Conservation (phyloP, 2,329 filamentous ascomycete species). For the Microcera coccophila region DNA sequence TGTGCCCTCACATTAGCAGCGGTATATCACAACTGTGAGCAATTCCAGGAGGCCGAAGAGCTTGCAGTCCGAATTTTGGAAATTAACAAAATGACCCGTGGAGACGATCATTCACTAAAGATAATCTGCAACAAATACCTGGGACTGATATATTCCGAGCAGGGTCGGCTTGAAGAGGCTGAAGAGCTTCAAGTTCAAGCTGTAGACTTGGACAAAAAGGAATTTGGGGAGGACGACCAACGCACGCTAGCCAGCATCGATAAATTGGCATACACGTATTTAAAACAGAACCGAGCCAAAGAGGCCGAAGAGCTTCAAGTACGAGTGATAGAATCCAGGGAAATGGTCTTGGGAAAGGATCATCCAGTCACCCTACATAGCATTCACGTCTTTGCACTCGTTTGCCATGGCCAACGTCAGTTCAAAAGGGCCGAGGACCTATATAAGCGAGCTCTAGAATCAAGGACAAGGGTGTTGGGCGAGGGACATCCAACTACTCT, state of each 20-base stretch:
- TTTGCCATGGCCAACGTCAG: background rate
- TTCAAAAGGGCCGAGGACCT: background rate
- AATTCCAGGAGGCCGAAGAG: background rate
- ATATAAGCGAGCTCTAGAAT: background rate
- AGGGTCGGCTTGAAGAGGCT: background rate
- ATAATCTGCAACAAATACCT: background rate
- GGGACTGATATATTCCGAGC: background rate
- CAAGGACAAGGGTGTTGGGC: background rate
- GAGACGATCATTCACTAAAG: background rate
- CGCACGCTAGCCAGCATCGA: background rate
- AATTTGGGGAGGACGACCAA: background rate
- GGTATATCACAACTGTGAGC: background rate
- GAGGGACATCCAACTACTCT: background rate
- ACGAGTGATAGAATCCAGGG: background rate
- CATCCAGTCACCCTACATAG: background rate
- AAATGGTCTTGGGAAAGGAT: background rate
- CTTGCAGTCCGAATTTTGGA: background rate
- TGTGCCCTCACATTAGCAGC: slow-evolving; percentile 4
- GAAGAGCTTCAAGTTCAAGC: background rate
- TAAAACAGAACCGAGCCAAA: background rate
- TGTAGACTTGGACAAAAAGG: background rate
- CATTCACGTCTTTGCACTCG: background rate
- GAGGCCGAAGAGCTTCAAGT: background rate
- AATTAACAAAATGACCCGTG: background rate
- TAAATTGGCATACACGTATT: background rate